Evolutionary conservation across 2,329 filamentous ascomycete species (phyloP), one percentile per base, ranked within the genome.

Genomic region (Pyricularia sp.): DNA sequence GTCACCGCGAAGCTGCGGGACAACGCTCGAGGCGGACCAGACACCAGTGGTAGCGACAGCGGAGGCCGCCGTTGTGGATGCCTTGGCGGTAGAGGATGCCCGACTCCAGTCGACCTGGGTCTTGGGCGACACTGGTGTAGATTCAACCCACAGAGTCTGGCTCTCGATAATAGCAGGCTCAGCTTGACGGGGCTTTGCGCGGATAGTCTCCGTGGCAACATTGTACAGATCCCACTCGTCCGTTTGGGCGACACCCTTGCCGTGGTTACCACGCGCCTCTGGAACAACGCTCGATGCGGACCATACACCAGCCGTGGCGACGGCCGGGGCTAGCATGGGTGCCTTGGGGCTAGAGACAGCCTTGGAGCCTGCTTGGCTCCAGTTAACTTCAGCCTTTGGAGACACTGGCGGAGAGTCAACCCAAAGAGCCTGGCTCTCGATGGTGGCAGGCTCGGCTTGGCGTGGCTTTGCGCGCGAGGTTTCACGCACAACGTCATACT

Each of bases 141-240:
- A 12, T 19, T 44, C 28, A 2, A 31, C 19, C 44, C n/a, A 53
- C 19, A 68, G 70, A 64, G 64, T 62, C 8, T n/a, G 63, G 28
- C 67, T 68, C 66, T 77, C 72, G 44, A 80, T 33, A 16, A 69
- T 65, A 19, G 68, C 66, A 13, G 72, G 68, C 60, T 73, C 72
- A 22, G 70, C 66, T 31, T 68, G 68, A 40, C 70, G 72, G 10
- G 69, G 67, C 35, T 71, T 70, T 19, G 70, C 65, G 65, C 74
- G 75, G 3, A 64, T 65, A 55, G 68, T 68, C 35, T 66, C 67
- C 33, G 68, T 65, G 31, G 69, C 65, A 16, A 69, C 66, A 31
- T 71, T 67, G 62, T 77, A 75, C 49, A 68, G 67, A 26, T 71
- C 70, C 76, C 75, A 78, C 40, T 67, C 70, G 65, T 75, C 73